These are phyloP conservation scores for Lomentospora prolificans DNA, from an alignment of 2,329 filamentous ascomycete genomes.

Conservation along the genomic window DNA sequence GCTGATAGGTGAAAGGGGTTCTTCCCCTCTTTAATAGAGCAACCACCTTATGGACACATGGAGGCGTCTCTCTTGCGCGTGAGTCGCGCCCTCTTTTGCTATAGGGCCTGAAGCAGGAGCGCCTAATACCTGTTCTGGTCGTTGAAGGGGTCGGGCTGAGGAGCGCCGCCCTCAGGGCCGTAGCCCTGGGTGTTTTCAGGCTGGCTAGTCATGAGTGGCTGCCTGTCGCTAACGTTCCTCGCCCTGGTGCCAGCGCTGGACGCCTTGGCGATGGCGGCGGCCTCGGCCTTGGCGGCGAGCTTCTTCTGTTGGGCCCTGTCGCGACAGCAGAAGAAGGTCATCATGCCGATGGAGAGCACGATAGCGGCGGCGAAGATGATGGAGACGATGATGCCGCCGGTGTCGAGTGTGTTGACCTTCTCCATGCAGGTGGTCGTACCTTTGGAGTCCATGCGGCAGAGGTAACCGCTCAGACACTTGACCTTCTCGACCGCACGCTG, in stretches of 20 bases:
- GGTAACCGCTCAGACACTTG: slow-evolving; percentile 31
- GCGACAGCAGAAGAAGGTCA: slow-evolving; percentile 42
- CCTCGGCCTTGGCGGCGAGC: slow-evolving; percentile 35
- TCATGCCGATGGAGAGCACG: slow-evolving; percentile 24
- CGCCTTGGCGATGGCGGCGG: slow-evolving; percentile 38
- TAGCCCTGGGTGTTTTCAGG: slow-evolving; percentile 15
- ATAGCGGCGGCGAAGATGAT: slow-evolving; percentile 34
- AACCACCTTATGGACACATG: no score
- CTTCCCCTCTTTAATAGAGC: no score
- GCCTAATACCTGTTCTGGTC: slow-evolving; percentile 18
- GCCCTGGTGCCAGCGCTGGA: slow-evolving; percentile 30
- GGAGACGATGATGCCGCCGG: slow-evolving; percentile 36
- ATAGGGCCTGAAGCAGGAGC: neutral
- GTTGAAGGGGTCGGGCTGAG: slow-evolving; percentile 25
- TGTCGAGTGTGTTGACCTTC: slow-evolving; percentile 27
- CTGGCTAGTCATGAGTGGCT: slow-evolving; percentile 24
- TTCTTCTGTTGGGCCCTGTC: slow-evolving; percentile 36
- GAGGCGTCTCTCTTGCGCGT: neutral
- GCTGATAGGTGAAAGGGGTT: neutral
- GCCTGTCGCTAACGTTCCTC: slow-evolving; percentile 22
- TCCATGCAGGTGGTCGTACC: slow-evolving; percentile 34
- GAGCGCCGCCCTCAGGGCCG: neutral
- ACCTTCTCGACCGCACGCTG: slow-evolving; percentile 27
- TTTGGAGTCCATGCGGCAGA: slow-evolving; percentile 32
- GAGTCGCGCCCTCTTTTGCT: neutral